These are phyloP conservation scores for Tolypocladium nubicola DNA, from an alignment of 2,329 filamentous ascomycete genomes.

Conservation along the genomic window DNA sequence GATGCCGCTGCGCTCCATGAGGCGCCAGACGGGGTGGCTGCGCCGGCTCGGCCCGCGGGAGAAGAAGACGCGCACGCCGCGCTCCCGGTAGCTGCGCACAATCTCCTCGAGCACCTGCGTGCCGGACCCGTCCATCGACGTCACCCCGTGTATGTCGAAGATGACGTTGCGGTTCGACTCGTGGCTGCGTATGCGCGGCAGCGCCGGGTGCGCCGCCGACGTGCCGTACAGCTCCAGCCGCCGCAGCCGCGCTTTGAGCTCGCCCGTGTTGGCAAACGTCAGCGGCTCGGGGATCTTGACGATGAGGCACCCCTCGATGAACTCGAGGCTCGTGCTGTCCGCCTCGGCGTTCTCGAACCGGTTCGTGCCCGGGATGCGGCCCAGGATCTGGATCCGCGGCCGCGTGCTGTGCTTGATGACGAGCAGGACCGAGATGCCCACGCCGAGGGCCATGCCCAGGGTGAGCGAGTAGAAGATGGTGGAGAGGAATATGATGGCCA, in stretches of 20 bases:
- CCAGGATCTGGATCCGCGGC: conserved; percentile 90
- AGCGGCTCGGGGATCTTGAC: conserved; percentile 96
- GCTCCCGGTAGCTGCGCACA: conserved; percentile 65
- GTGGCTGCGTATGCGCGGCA: conserved; percentile 66
- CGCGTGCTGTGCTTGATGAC: conserved; percentile 86
- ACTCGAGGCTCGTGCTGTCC: conserved; percentile 65
- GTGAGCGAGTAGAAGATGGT: conserved; percentile 95
- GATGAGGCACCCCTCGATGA: conserved; percentile 84
- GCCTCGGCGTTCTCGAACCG: conserved; percentile 79
- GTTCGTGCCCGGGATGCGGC: conserved; percentile 73
- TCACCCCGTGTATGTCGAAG: conserved; percentile 97
- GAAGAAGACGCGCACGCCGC: conserved; percentile 70
- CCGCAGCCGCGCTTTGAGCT: conserved; percentile 72
- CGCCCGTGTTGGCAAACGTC: conserved; percentile 93
- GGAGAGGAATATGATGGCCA: conserved; percentile 80
- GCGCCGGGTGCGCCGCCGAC: conserved; percentile 69
- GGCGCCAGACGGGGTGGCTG: conserved; percentile 50
- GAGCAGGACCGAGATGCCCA: conserved; percentile 79
- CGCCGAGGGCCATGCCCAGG: conserved; percentile 85
- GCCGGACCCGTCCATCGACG: conserved; percentile 84
- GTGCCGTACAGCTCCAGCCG: conserved; percentile 89
- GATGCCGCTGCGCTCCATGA: conserved; percentile 75
- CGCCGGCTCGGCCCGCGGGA: conserved; percentile 40
- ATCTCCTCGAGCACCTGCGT: conserved; percentile 89
- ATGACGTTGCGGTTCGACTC: conserved; percentile 86